Evolutionary conservation across 169 alveolate genomes (phyloP).

Genomic region (Hammondia hammondi): DNA sequence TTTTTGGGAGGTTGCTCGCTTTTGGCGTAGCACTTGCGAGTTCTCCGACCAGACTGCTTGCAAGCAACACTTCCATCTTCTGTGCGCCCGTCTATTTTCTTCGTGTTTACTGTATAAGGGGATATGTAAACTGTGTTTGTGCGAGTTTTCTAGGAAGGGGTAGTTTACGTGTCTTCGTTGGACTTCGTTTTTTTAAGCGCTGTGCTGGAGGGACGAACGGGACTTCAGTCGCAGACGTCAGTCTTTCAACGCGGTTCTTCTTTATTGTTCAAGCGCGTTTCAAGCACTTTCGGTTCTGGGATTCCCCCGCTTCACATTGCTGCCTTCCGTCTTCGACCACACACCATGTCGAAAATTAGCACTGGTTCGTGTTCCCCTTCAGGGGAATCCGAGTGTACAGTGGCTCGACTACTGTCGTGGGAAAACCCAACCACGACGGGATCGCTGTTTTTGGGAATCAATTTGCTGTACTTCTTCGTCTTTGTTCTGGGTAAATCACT

Average conservation of each 20-base stretch:
- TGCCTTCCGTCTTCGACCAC: neutral
- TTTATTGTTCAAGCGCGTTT: neutral
- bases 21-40: neutral
- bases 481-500: constrained; percentile 59
- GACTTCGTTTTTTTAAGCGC: too few species aligned
- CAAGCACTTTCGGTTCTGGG: too few species aligned
- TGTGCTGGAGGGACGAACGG: neutral
- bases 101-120: neutral
- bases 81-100: neutral
- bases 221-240: neutral
- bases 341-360: neutral
- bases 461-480: constrained; percentile 58
- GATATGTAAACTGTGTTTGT: too few species aligned
- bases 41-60: neutral
- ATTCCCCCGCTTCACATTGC: neutral
- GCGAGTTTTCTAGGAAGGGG: too few species aligned
- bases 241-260: neutral
- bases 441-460: constrained; percentile 50
- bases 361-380: neutral
- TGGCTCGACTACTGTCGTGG: constrained; percentile 8
- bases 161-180: neutral
- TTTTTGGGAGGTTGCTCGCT: neutral
- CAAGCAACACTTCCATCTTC: neutral
- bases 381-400: neutral
- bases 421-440: neutral